These are phyloP conservation scores for Reticulascus tulasneorum DNA, from an alignment of 2,329 filamentous ascomycete genomes.

Conservation along the genomic window DNA sequence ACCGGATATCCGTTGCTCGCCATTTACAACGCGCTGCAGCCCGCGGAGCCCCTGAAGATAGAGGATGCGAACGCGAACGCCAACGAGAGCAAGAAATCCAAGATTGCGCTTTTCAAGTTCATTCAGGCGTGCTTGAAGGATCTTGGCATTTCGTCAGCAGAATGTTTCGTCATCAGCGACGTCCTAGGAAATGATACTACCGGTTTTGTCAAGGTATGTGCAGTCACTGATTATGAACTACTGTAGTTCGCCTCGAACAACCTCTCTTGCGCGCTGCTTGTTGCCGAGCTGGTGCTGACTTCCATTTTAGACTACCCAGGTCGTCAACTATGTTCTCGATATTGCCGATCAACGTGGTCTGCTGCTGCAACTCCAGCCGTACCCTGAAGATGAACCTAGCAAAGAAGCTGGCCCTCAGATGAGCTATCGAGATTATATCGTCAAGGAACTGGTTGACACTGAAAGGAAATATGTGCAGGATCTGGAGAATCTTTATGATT, in stretches of 20 bases:
- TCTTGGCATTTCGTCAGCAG: conserved; percentile 70
- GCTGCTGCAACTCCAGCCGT: conserved; percentile 58
- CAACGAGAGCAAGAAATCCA: conserved; percentile 71
- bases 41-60: conserved; percentile 62
- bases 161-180: conserved; percentile 90
- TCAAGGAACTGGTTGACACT: conserved; percentile 88
- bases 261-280: conserved; percentile 1
- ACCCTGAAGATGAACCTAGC: conserved; percentile 49
- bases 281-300: conserved; percentile 1
- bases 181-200: conserved; percentile 92
- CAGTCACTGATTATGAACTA: background rate
- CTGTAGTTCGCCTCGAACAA: background rate
- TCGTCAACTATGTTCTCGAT: conserved; percentile 90
- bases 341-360: conserved; percentile 74
- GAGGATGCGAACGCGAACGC: conserved; percentile 53
- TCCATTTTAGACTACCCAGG: conserved; percentile 66
- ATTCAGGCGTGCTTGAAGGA: conserved; percentile 84
- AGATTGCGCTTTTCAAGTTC: conserved; percentile 89
- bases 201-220: conserved; percentile 84
- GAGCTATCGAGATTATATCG: conserved; percentile 77
- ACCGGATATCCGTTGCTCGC: conserved; percentile 79
- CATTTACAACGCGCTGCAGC: conserved; percentile 83
- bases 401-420: conserved; percentile 61
- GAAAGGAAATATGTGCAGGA: conserved; percentile 98
- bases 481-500: conserved; percentile 84